Percentiles rank a stretch among this genome's conserved stretches.
Conservation (phyloP, 1,139 yeast genomes). For the Groenewaldozyma sp. region DNA sequence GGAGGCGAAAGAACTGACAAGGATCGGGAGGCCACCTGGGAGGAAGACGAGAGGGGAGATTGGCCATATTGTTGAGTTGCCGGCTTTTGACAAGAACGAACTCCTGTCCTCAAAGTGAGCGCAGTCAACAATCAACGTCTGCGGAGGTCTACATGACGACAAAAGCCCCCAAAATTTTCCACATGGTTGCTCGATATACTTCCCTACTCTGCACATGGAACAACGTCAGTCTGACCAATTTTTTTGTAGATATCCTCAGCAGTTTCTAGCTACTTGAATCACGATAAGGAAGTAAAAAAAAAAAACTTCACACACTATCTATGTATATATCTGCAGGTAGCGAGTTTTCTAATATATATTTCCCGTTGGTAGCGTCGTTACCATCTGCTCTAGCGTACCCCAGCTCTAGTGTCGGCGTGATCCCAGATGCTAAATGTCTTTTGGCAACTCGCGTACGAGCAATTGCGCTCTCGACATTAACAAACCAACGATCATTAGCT, state of each 20-base stretch:
- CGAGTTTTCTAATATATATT: slow-evolving; percentile 41
- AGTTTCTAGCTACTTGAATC: too few species aligned
- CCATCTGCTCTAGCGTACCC: slow-evolving; percentile 56
- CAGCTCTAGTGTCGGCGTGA: slow-evolving; percentile 44
- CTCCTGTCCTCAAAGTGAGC: too few species aligned
- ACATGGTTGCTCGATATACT: not conserved
- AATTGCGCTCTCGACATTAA: slow-evolving; percentile 36
- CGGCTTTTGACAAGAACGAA: too few species aligned
- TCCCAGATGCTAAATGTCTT: slow-evolving; percentile 66
- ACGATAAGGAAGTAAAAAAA: too few species aligned
- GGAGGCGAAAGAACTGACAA: too few species aligned
- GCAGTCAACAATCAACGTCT: too few species aligned
- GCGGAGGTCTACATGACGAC: too few species aligned
- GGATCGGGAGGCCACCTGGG: too few species aligned
- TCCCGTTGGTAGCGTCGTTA: slow-evolving; percentile 66
- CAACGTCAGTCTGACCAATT: not conserved
- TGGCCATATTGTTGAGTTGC: too few species aligned
- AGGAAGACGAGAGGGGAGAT: too few species aligned
- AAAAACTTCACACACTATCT: too few species aligned
- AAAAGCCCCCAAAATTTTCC: too few species aligned
- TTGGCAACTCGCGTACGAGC: slow-evolving; percentile 53
- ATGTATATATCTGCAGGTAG: slow-evolving; percentile 28
- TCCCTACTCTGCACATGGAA: not conserved
- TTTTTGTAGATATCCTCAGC: slow-evolving; percentile 11
- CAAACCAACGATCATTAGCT: slow-evolving; percentile 32